Percentiles rank a stretch among this genome's conserved stretches.
Conservation (phyloP, 1,284 basidiomycete species). For the Cutaneotrichosporon mucoides region DNA sequence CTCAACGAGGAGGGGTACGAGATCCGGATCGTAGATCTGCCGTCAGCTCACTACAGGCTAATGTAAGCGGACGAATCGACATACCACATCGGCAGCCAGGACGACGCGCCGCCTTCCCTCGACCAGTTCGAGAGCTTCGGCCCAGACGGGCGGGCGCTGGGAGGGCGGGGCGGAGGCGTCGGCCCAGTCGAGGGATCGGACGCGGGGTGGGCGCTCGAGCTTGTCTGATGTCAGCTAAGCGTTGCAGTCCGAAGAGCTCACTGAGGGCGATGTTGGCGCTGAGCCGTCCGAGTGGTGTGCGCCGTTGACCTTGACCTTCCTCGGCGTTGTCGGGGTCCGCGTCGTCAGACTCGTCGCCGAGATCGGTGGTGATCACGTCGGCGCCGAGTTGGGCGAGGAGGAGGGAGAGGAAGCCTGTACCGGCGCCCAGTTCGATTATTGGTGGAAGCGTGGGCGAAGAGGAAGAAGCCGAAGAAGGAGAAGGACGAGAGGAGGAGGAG, state of each 20-base stretch:
- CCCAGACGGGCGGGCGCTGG: slow-evolving; percentile 28
- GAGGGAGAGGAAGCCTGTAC: slow-evolving; percentile 46
- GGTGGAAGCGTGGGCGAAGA: background rate
- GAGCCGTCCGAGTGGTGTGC: slow-evolving; percentile 36
- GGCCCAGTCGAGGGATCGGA: slow-evolving; percentile 36
- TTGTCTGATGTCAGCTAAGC: background rate
- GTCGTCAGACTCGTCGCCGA: slow-evolving; percentile 33
- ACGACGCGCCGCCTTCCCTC: slow-evolving; percentile 22
- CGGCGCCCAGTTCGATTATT: slow-evolving; percentile 46
- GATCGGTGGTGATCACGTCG: slow-evolving; percentile 71
- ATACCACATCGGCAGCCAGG: slow-evolving; percentile 48
- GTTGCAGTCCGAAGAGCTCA: slow-evolving; percentile 9
- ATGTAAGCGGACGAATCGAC: slow-evolving; percentile 10
- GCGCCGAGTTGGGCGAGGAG: slow-evolving; percentile 36
- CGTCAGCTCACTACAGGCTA: background rate
- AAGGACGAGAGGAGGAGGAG: background rate
- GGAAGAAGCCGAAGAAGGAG: too few relatives aligned
- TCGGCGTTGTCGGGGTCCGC: slow-evolving; percentile 48
- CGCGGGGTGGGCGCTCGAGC: background rate
- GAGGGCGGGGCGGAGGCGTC: slow-evolving; percentile 16
- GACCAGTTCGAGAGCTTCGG: slow-evolving; percentile 7
- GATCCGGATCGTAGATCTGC: slow-evolving; percentile 49
- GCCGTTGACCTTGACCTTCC: slow-evolving; percentile 16
- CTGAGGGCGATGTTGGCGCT: slow-evolving; percentile 38
- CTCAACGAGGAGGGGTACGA: slow-evolving; percentile 41